Evolutionary conservation across 495 filamentous ascomycete species (phyloP), one percentile per base, ranked within the genome.

Genomic region (Penicillium goetzii): DNA sequence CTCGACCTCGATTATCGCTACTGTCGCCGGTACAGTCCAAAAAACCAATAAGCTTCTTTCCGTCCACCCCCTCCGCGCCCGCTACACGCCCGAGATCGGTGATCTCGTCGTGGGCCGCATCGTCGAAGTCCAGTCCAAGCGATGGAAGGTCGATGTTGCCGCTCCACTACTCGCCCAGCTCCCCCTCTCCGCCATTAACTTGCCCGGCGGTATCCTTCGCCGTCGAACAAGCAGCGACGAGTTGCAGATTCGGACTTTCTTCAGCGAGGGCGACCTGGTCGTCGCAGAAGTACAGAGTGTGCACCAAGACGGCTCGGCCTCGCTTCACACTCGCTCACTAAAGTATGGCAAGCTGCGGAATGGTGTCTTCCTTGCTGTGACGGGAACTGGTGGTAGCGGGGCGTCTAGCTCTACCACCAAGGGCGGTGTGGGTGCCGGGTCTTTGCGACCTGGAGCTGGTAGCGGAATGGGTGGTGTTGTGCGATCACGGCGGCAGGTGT

Each of bases 31-130:
- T 70, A 93, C 87, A 21, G 77, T 97, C 6, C 86, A 88, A 54
- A 93, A 92, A 65, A 97, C 93, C 60, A 99, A 99, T 84, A 99
- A 98, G 75, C 85, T 99, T 4, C 88, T 99, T 53, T 96, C 91
- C 34, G 90, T 99, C 43, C 84, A 85, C 3, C 93, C 95, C 0
- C 81, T 99, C 2, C 90, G 92, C 51, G 91, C 95, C n/a, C 90
- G 96, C 40, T 99, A 99, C 78, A 91, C 86, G 0, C 95, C 95
- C 30, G 92, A 97, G 74, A 96, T 99, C 63, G 95, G 95, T 61
- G 95, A 99, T 76, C 83, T 98, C 3, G 91, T 99, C 4, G 88
- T 99, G 6, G 96, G 95, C 41, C 88, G 95, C 61, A 97, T 99
- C 66, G 86, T 94, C 63, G 90, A 93, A 71, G 95, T 98, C 17